phyloP scores from a whole-genome alignment of 1,284 basidiomycete genomes.

The Laetiporus sulphureus region DNA sequence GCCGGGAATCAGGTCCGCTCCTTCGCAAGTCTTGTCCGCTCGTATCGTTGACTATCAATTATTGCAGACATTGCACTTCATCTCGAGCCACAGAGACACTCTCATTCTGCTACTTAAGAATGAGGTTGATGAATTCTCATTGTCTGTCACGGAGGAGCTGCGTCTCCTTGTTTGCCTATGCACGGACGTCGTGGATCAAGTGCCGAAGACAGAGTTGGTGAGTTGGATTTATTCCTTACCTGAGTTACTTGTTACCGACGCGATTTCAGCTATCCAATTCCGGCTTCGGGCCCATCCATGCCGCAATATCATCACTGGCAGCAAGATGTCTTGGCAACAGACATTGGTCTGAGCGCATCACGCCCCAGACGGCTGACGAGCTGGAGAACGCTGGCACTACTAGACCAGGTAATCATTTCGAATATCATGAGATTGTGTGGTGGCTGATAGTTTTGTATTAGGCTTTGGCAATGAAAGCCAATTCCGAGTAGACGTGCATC shows the following conservation, averaged over 20 bases:
- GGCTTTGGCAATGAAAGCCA: constrained; percentile 47
- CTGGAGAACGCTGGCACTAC: constrained; percentile 44
- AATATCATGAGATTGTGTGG: constrained; percentile 1
- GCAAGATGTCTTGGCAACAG: constrained; percentile 67
- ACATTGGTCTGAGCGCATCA: constrained; percentile 52
- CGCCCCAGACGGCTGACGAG: constrained; percentile 70
- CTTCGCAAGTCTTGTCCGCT: background rate
- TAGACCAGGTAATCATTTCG: constrained; percentile 41
- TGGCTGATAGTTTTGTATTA: constrained; percentile 24
- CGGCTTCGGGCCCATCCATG: constrained; percentile 80
- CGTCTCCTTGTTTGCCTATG: constrained; percentile 72
- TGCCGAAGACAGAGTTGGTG: constrained; percentile 76
- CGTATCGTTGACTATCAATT: background rate
- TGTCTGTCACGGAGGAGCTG: constrained; percentile 69
- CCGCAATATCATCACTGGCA: constrained; percentile 72
- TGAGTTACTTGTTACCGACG: constrained; percentile 1
- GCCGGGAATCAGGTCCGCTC: constrained; percentile 57
- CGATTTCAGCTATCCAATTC: constrained; percentile 48
- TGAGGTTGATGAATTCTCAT: constrained; percentile 54
- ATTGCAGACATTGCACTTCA: constrained; percentile 63
- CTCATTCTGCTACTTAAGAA: constrained; percentile 74
- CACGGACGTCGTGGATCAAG: constrained; percentile 54
- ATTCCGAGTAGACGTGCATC: constrained; percentile 49
- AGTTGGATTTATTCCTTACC: constrained; percentile 23
- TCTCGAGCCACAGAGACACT: constrained; percentile 76